These are phyloP conservation scores for Aureobasidium musti DNA, from an alignment of 2,329 filamentous ascomycete species.

Conservation along the genomic window DNA sequence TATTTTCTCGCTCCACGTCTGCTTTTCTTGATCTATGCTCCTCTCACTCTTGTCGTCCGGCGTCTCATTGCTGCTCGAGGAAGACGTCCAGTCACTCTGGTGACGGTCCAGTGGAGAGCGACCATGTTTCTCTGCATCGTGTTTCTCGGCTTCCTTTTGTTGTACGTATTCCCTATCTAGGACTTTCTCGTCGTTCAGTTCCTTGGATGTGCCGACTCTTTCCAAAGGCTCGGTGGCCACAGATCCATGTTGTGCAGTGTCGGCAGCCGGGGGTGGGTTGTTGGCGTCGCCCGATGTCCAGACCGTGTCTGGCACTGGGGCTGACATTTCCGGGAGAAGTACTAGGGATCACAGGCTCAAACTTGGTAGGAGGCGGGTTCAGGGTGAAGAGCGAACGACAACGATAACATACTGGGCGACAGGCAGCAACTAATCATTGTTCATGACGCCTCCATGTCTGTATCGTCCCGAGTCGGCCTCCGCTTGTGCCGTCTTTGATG, in stretches of 20 bases:
- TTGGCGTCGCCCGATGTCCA: conserved; percentile 43
- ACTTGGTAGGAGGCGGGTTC: neutral
- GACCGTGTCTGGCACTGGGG: conserved; percentile 43
- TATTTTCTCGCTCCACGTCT: conserved; percentile 63
- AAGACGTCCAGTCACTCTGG: conserved; percentile 41
- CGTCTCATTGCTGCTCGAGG: conserved; percentile 38
- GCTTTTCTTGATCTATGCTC: conserved; percentile 44
- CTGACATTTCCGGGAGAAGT: conserved; percentile 32
- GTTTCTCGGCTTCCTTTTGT: conserved; percentile 32
- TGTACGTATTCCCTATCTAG: conserved; percentile 37
- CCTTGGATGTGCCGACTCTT: conserved; percentile 42
- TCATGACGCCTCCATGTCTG: conserved; percentile 28
- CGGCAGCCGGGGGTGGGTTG: conserved; percentile 38
- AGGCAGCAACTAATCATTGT: conserved; percentile 10
- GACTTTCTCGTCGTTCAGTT: conserved; percentile 41
- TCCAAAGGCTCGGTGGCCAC: conserved; percentile 46
- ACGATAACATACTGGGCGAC: conserved; percentile 10
- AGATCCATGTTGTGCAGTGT: conserved; percentile 45
- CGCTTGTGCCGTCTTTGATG: conserved; percentile 13
- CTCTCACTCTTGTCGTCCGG: conserved; percentile 34
- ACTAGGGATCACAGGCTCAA: neutral
- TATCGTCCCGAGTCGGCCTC: conserved; percentile 25
- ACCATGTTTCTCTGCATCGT: conserved; percentile 29
- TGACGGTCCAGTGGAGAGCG: conserved; percentile 35
- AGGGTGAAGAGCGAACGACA: conserved; percentile 1